Percentiles rank a stretch among this genome's conserved stretches.
Evolutionary conservation across 202 grass and related monocot genomes (phyloP).

Genomic region (Schoenoplectus tabernaemontani): DNA sequence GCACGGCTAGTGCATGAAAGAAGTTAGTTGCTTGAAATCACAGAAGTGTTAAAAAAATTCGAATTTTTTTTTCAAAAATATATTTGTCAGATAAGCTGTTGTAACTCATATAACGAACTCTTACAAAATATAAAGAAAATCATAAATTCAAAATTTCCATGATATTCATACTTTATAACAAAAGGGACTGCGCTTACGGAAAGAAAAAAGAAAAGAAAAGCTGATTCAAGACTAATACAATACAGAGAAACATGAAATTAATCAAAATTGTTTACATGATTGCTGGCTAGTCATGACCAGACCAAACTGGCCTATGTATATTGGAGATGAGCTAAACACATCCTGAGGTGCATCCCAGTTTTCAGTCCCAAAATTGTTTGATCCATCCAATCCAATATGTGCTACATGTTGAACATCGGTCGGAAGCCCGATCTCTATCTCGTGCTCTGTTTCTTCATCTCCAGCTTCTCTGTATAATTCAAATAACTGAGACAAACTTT

Average conservation of each 20-base stretch:
- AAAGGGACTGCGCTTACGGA: not conserved
- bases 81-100: not conserved
- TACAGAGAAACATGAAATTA: not conserved
- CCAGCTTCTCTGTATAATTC: slow-evolving; percentile 40
- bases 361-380: slow-evolving; percentile 24
- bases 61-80: not conserved
- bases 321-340: slow-evolving; percentile 45
- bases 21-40: not conserved
- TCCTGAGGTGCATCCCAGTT: slow-evolving; percentile 33
- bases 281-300: slow-evolving; percentile 33
- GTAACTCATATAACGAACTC: not conserved
- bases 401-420: slow-evolving; percentile 64
- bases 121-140: not conserved
- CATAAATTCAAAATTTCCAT: not conserved
- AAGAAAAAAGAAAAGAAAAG: too few relatives aligned
- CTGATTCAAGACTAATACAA: not conserved
- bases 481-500: slow-evolving; percentile 54
- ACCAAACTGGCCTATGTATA: slow-evolving; percentile 51
- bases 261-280: slow-evolving; percentile 18
- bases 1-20: not conserved
- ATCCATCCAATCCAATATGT: slow-evolving; percentile 63
- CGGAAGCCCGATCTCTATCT: slow-evolving; percentile 71
- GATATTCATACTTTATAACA: not conserved
- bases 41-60: not conserved
- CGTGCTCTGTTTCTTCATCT: slow-evolving; percentile 20